phyloP scores from a whole-genome alignment of 768 basidiomycete genomes.

The Russula lepida region DNA sequence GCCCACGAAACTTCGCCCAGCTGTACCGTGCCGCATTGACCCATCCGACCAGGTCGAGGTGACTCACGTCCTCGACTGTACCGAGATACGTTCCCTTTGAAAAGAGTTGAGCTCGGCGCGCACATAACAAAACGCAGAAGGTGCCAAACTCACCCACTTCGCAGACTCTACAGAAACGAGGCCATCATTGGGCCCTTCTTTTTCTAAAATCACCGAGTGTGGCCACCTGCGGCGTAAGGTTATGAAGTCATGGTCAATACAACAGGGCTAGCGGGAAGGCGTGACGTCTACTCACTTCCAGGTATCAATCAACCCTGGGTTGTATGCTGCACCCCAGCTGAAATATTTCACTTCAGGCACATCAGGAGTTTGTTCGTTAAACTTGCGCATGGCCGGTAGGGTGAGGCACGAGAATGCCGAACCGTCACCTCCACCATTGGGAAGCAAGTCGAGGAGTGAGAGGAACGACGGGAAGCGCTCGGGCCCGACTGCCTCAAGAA shows the following conservation, averaged over 20 bases:
- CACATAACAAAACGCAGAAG: neutral
- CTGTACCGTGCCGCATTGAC: slow-evolving; percentile 83
- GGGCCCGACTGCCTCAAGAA: slow-evolving; percentile 64
- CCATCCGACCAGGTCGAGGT: slow-evolving; percentile 92
- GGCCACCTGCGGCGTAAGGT: slow-evolving; percentile 10
- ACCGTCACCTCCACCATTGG: slow-evolving; percentile 92
- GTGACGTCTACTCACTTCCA: slow-evolving; percentile 46
- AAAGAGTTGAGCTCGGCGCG: neutral
- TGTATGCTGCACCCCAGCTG: slow-evolving; percentile 90
- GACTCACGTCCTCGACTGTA: slow-evolving; percentile 85
- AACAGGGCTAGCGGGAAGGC: neutral
- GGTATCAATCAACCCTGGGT: slow-evolving; percentile 85
- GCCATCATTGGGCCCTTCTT: slow-evolving; percentile 94
- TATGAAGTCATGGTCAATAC: neutral
- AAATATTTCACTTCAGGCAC: slow-evolving; percentile 76
- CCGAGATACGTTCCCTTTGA: slow-evolving; percentile 83
- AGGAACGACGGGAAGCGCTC: slow-evolving; percentile 61
- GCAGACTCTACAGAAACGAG: slow-evolving; percentile 86
- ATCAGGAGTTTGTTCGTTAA: slow-evolving; percentile 83
- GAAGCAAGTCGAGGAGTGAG: slow-evolving; percentile 69
- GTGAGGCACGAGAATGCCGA: slow-evolving; percentile 89
- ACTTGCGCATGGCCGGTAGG: slow-evolving; percentile 72
- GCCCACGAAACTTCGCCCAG: slow-evolving; percentile 82
- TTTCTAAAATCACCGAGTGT: slow-evolving; percentile 53
- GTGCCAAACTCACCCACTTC: slow-evolving; percentile 57